These are phyloP conservation scores for Isochrysis galbana DNA, from an alignment of 78 protist species.

Conservation along the genomic window DNA sequence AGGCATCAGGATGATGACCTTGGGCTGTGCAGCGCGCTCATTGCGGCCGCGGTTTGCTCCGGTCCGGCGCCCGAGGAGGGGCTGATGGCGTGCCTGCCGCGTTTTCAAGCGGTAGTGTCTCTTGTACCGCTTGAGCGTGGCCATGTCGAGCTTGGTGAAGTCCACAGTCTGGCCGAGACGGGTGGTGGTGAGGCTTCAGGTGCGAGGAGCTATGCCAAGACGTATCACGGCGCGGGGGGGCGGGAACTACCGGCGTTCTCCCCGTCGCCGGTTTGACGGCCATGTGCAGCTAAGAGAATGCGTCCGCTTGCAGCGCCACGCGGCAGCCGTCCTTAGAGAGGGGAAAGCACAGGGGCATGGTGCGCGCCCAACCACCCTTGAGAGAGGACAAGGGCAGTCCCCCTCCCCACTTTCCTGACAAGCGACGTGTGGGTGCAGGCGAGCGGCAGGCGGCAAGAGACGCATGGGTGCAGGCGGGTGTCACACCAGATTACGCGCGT, in stretches of 20 bases:
- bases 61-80: too few relatives aligned
- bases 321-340: neutral
- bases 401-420: too few relatives aligned
- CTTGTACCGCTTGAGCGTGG: conserved; percentile 26
- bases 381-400: too few relatives aligned
- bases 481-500: neutral
- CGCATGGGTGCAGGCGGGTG: neutral
- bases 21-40: too few relatives aligned
- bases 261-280: neutral
- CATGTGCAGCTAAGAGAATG: too few relatives aligned
- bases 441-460: too few relatives aligned
- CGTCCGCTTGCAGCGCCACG: neutral
- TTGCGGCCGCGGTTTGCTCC: too few relatives aligned
- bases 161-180: neutral
- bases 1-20: neutral
- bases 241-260: neutral
- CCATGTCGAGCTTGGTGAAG: conserved; percentile 16
- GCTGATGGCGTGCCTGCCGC: neutral
- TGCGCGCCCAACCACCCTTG: neutral
- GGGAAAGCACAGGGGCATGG: neutral
- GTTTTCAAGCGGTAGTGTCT: neutral
- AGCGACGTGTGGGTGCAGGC: too few relatives aligned
- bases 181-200: neutral
- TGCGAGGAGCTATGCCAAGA: neutral
- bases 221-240: neutral